Evolutionary conservation across 495 filamentous ascomycete genomes (phyloP), one percentile per base, ranked within the genome.

Genomic region (Cryomyces minteri): DNA sequence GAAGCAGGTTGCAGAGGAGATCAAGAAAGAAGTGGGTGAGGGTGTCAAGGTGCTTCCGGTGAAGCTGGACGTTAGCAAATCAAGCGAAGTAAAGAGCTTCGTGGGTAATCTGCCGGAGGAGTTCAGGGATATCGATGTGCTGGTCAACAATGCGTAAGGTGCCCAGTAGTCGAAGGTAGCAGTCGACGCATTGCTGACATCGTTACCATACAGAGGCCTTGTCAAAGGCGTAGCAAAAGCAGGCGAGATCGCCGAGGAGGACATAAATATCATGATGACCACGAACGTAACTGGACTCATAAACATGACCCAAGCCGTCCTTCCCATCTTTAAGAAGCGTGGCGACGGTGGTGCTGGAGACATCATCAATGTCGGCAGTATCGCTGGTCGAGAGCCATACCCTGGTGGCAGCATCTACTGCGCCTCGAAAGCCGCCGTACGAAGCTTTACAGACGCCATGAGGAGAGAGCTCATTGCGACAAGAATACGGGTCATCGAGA

Each of bases 101-200:
- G 76, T 95, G 28, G 63, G 62, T 0, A 69, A 65, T 9, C 58
- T 96, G 54, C 86, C 88, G 0, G 74, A 77, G 44, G 90, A 86
- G 58, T 98, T 82, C 62, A 74, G 75, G 64, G 78, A 84, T 32
- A 82, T 96, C 48, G 76, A 95, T 66, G 72, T 98, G 7, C 58
- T 98, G 51, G 87, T 98, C 4, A 98, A 98, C 62, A 98, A 96
- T 73, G 90, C 90, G 87, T 93, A 63, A 61, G 18, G 82, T 72
- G 34, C 6, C 36, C 47, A 45, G 10, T 36, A 10, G 11, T 52
- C 41, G 6, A 8, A 14, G 11, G 31, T 6, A 9, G 5, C 36
- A 36, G 41, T 1, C 2, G 5, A 31, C 8, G 11, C 14, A 38
- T 50, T 41, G 50, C 25, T 32, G 12, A 45, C 31, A 42, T 4